phyloP scores from a whole-genome alignment of 2,329 filamentous ascomycete species.

The Fusarium dimerum region DNA sequence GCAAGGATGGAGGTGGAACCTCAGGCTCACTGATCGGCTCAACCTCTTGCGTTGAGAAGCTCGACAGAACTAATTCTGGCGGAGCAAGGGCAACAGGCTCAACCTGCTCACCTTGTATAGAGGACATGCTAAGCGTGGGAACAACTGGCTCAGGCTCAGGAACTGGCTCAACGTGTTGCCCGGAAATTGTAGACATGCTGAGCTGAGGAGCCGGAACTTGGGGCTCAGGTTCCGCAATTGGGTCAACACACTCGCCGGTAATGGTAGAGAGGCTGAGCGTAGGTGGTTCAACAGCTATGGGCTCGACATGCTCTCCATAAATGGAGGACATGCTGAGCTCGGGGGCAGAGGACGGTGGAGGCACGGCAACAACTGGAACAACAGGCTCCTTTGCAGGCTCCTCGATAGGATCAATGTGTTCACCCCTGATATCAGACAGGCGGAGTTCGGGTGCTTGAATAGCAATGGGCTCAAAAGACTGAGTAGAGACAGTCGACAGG shows the following conservation, averaged over 20 bases:
- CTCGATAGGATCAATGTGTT: conserved; percentile 22
- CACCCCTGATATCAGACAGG: conserved; percentile 12
- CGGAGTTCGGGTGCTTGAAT: conserved; percentile 12
- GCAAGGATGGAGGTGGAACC: conserved; percentile 30
- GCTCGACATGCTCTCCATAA: conserved; percentile 16
- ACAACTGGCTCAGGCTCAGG: conserved; percentile 7
- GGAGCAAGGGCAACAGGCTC: conserved; percentile 23
- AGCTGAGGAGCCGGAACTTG: conserved; percentile 10
- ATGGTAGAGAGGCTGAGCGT: conserved; percentile 22
- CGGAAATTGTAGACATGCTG: conserved; percentile 20
- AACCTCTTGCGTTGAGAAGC: conserved; percentile 31
- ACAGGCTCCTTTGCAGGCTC: conserved; percentile 7
- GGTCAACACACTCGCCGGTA: conserved; percentile 20
- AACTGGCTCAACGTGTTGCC: conserved; percentile 21
- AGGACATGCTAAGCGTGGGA: conserved; percentile 20
- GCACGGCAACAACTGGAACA: not conserved
- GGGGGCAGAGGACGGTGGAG: not conserved
- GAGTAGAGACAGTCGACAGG: conserved; percentile 26
- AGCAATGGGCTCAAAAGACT: conserved; percentile 36
- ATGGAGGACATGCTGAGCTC: conserved; percentile 22
- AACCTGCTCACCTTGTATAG: conserved; percentile 25
- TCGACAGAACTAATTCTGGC: conserved; percentile 31
- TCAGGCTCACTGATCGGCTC: conserved; percentile 37
- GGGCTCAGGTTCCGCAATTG: conserved; percentile 13
- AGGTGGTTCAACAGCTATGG: conserved; percentile 8